phyloP scores from a whole-genome alignment of 163 green algal genomes.

The Chloromonas sp. region DNA sequence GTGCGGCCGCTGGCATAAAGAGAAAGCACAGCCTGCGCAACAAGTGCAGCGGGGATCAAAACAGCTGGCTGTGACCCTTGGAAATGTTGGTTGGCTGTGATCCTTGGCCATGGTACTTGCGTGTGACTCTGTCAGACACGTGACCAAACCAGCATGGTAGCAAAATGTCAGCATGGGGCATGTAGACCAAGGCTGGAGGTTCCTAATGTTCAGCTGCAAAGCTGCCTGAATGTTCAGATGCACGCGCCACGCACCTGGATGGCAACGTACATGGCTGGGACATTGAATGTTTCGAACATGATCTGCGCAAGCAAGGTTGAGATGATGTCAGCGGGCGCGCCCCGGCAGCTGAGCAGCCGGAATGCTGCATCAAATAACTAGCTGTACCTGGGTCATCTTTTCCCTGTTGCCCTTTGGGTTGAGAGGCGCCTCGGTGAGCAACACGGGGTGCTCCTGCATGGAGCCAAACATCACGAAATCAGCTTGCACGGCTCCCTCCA shows the following conservation, averaged over 20 bases:
- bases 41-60: neutral
- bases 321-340: no score
- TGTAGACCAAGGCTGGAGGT: no score
- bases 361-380: no score
- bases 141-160: no score
- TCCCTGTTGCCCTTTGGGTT: conserved; percentile 97
- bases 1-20: conserved; percentile 95
- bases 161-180: no score
- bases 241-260: conserved; percentile 49
- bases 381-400: conserved; percentile 98
- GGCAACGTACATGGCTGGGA: conserved; percentile 92
- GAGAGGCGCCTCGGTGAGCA: conserved; percentile 95
- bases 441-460: conserved; percentile 90
- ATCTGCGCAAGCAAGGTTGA: conserved; percentile 34
- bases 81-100: neutral
- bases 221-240: no score
- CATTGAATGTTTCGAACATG: conserved; percentile 91
- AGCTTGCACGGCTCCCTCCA: no score
- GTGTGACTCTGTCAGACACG: no score
- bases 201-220: no score
- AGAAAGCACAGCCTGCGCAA: conserved; percentile 86
- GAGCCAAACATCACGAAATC: no score
- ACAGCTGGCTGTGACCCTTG: no score
- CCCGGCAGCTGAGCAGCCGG: no score
- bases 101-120: neutral